Conservation (phyloP, 352 stramenopile genomes). For the Globisporangium radiosum region DNA sequence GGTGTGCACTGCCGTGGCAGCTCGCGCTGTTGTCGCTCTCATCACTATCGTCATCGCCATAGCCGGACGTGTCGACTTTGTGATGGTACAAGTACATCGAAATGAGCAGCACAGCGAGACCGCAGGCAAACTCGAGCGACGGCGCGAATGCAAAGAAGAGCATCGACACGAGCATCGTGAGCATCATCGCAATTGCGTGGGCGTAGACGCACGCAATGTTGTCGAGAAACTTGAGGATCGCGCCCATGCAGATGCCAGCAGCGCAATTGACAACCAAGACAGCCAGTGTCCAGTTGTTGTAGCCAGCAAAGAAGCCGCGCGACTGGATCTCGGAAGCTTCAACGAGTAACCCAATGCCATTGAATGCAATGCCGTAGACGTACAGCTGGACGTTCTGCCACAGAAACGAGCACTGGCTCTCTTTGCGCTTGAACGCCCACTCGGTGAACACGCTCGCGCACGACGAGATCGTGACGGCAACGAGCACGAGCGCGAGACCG, state of each 20-base stretch:
- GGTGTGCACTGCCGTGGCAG: conserved; percentile 5
- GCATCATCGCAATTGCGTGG: conserved; percentile 85
- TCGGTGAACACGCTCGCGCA: conserved; percentile 82
- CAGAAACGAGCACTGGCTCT: conserved; percentile 53
- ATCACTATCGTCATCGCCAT: not conserved
- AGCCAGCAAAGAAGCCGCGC: conserved; percentile 71
- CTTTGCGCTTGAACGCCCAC: conserved; percentile 79
- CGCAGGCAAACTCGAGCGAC: conserved; percentile 80
- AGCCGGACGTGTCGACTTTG: conserved; percentile 26
- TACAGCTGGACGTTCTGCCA: conserved; percentile 85
- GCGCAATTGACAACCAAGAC: conserved; percentile 74
- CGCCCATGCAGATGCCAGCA: conserved; percentile 65
- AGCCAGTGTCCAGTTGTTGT: conserved; percentile 72
- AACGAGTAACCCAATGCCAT: conserved; percentile 49
- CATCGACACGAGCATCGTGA: conserved; percentile 85
- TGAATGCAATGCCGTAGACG: conserved; percentile 79
- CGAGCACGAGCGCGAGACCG: conserved; percentile 59
- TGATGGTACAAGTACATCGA: conserved; percentile 89
- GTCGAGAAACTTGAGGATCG: conserved; percentile 86
- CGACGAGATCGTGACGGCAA: conserved; percentile 70
- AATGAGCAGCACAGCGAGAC: conserved; percentile 69
- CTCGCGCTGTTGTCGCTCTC: not conserved
- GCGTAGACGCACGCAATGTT: conserved; percentile 87
- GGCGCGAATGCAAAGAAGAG: conserved; percentile 80
- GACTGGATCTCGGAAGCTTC: conserved; percentile 33